Base-by-base conservation (phyloP, 768 basidiomycete genomes). In the Mycena chlorophos region DNA sequence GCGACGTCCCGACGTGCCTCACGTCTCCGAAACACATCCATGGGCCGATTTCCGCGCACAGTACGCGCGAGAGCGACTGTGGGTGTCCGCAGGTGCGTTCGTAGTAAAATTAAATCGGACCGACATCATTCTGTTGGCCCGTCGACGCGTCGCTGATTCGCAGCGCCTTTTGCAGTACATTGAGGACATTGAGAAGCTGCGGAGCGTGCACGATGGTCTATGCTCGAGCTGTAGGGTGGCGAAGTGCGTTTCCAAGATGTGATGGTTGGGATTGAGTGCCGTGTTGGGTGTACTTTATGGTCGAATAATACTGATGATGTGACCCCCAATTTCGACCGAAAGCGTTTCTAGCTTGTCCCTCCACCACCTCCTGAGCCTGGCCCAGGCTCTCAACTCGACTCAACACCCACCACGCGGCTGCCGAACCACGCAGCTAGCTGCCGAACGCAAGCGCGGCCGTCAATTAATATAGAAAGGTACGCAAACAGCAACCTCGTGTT, bases 11-110 rank as follows among this genome's bases (percentile, higher is more conserved):
- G 22, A 56, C 31, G 23, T 56, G 55, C 49, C 30, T 30, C 1
- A 51, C 55, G 2, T 56, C 55, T 13, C 49, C 55, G 1, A 29
- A 34, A 3, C 55, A 56, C 17, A 46, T 51, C 19, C 55, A 56
- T 28, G 8, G 12, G 12, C 29, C 19, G n/a, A n/a, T n/a, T n/a
- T 17, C 31, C 31, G 31, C 8, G 31, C 31, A 8, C 8, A 8
- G 8, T 34, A 8, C 31, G 31, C 31, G 17, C 8, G 8, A 34
- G n/a, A 12, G 43, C 2, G 37, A 56, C 5, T 51, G 55, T n/a
- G 23, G 22, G 5, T 54, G 52, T 26, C 43, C 20, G 16, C 42
- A 45, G 17, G 52, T 54, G 14, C 19, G 31, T 38, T 8, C 31
- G 31, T 17, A 17, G 31, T 17, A 34, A 17, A 34, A 34, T 23